phyloP scores from a whole-genome alignment of 179 eudicot genomes.

The Patellifolia procumbens region DNA sequence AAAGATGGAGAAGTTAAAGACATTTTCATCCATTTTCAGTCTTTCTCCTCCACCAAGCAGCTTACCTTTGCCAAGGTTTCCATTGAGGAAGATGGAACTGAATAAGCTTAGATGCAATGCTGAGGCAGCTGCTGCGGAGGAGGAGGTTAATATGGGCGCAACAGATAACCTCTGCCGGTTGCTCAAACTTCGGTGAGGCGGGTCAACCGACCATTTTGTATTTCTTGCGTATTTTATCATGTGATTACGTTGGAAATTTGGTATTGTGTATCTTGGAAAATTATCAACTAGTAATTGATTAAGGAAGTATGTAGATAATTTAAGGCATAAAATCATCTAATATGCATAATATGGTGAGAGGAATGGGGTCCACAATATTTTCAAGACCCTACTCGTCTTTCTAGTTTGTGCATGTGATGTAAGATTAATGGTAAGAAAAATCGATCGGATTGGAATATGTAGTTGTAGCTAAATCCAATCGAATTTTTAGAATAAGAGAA shows the following conservation, averaged over 20 bases:
- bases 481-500: too few species aligned
- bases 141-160: slow-evolving; percentile 32
- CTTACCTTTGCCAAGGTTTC: slow-evolving; percentile 66
- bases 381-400: neutral
- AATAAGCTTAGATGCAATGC: slow-evolving; percentile 43
- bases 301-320: neutral
- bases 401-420: neutral
- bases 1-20: slow-evolving; percentile 19
- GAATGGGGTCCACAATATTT: slow-evolving; percentile 2
- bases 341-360: neutral
- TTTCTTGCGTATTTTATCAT: neutral
- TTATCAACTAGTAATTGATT: neutral
- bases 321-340: too few species aligned
- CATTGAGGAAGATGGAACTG: slow-evolving; percentile 35
- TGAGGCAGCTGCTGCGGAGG: slow-evolving; percentile 29
- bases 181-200: slow-evolving; percentile 39
- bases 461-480: too few species aligned
- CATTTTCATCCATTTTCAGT: slow-evolving; percentile 25
- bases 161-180: slow-evolving; percentile 48
- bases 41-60: slow-evolving; percentile 75
- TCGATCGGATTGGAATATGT: too few species aligned
- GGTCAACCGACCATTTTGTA: neutral
- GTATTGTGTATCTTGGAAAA: too few species aligned
- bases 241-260: neutral
- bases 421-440: too few species aligned